Base-by-base conservation (phyloP, 192 early-diverging fungal species). In the Coemansia sp. region DNA sequence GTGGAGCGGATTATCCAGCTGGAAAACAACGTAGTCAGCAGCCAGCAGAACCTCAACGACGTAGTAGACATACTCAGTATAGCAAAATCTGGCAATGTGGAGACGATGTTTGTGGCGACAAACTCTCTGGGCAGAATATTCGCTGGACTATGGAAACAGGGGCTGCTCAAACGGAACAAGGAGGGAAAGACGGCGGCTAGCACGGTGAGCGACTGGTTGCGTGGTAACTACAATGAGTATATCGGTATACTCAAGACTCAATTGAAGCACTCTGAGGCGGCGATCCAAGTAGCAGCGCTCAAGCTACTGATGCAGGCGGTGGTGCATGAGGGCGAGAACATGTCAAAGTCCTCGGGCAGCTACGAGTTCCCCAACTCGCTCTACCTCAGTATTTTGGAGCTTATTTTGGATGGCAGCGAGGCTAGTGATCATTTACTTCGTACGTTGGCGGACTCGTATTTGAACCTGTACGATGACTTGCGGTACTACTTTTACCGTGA, bases 381-480 rank as follows among this genome's bases (percentile, higher is more conserved):
- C n/a, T 94, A 82, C 67, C 44, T 72, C 47, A 79, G 68, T 3
- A 41, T 91, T 6, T 72, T 92, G 1, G 80, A 89, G 8, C 63
- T 81, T 0, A 65, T 92, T 1, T 64, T 95, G 43, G 71, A 75
- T 52, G 87, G 81, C 71, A 43, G 71, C 39, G 84, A 87, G 41
- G 84, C 89, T 32, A 87, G 73, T 39, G 84, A 90, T 24, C 89
- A 85, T 11, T 58, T 97, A 35, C 55, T 86, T 45, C 85, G 82
- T 12, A 79, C 86, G 61, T 76, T 95, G 24, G 76, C 89, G 1
- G 87, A 89, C 52, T 87, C 89, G 41, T 89, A 90, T 61, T 65
- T 95, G 38, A 91, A 91, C 73, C 69, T 74, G 8, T 95, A 93
- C 75, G 93, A 93, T 68, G 97, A 98, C 69, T 73, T 96, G 44